Conservation (phyloP, 495 filamentous ascomycete genomes). For the Penicillium bovifimosum region DNA sequence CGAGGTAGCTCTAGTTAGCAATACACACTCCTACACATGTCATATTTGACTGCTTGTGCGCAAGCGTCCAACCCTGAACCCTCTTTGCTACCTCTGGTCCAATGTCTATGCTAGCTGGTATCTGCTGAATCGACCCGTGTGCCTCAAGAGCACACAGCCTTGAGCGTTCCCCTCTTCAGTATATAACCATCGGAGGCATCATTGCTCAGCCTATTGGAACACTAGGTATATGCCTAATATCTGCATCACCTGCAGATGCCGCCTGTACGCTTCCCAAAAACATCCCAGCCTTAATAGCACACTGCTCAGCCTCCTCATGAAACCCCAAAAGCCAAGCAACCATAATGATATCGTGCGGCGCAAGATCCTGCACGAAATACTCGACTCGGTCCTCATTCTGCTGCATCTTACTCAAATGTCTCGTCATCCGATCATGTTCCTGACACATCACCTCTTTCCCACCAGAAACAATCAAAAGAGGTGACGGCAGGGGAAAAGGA, state of each 20-base stretch:
- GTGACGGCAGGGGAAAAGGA: slow-evolving; percentile 33
- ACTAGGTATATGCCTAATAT: background rate
- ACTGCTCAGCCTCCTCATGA: slow-evolving; percentile 19
- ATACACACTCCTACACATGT: too few species aligned
- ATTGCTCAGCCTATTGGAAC: background rate
- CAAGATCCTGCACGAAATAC: slow-evolving; percentile 25
- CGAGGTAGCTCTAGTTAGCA: too few species aligned
- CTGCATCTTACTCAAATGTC: slow-evolving; percentile 18
- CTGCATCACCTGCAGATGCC: background rate
- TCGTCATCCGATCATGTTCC: slow-evolving; percentile 27
- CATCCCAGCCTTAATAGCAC: slow-evolving; percentile 29
- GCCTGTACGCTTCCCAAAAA: slow-evolving; percentile 16
- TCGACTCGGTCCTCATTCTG: slow-evolving; percentile 22
- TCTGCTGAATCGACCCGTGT: too few species aligned
- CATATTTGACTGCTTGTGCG: too few species aligned
- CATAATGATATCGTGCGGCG: slow-evolving; percentile 38
- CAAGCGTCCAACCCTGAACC: too few species aligned
- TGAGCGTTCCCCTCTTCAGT: too few species aligned
- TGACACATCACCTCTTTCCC: slow-evolving; percentile 36
- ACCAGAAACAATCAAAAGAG: slow-evolving; percentile 33
- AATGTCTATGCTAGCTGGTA: too few species aligned
- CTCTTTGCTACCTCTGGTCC: too few species aligned
- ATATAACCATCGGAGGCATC: background rate
- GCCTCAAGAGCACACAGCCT: too few species aligned
- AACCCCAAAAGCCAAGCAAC: slow-evolving; percentile 31